phyloP scores from a whole-genome alignment of 768 basidiomycete genomes.

The Pulveroboletus sp. region DNA sequence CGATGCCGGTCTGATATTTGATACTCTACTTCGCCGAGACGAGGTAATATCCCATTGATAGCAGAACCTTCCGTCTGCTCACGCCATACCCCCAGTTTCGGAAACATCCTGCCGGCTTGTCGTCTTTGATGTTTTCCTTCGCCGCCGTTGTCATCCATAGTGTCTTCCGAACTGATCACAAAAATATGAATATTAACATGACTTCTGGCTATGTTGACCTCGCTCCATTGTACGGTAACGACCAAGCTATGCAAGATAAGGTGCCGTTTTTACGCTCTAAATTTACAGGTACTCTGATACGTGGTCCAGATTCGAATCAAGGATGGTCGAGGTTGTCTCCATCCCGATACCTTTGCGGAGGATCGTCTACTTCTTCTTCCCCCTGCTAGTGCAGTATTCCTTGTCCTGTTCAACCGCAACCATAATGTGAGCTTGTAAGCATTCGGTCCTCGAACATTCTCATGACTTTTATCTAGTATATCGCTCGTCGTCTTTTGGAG shows the following conservation, averaged over 20 bases:
- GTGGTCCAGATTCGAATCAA: slow-evolving; percentile 31
- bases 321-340: slow-evolving; percentile 61
- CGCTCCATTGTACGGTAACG: slow-evolving; percentile 76
- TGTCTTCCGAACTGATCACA: slow-evolving; percentile 79
- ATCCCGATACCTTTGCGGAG: slow-evolving; percentile 74
- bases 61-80: background rate
- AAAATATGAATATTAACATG: slow-evolving; percentile 64
- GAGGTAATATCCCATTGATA: slow-evolving; percentile 37
- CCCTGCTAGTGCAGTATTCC: slow-evolving; percentile 65
- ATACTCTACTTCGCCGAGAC: slow-evolving; percentile 70
- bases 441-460: background rate
- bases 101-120: slow-evolving; percentile 74
- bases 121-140: slow-evolving; percentile 75
- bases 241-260: slow-evolving; percentile 53
- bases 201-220: slow-evolving; percentile 87
- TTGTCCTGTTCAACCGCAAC: slow-evolving; percentile 86
- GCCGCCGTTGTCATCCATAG: slow-evolving; percentile 83
- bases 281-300: background rate
- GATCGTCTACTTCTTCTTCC: slow-evolving; percentile 76
- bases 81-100: slow-evolving; percentile 47
- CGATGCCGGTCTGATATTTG: slow-evolving; percentile 76
- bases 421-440: slow-evolving; percentile 58
- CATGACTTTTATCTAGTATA: slow-evolving; percentile 47
- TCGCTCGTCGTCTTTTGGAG: slow-evolving; percentile 69
- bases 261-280: slow-evolving; percentile 32